A percentile compares a stretch with the other conserved stretches of the same genome.
Conservation (phyloP, 1,284 basidiomycete genomes). For the Marasmius oreades region DNA sequence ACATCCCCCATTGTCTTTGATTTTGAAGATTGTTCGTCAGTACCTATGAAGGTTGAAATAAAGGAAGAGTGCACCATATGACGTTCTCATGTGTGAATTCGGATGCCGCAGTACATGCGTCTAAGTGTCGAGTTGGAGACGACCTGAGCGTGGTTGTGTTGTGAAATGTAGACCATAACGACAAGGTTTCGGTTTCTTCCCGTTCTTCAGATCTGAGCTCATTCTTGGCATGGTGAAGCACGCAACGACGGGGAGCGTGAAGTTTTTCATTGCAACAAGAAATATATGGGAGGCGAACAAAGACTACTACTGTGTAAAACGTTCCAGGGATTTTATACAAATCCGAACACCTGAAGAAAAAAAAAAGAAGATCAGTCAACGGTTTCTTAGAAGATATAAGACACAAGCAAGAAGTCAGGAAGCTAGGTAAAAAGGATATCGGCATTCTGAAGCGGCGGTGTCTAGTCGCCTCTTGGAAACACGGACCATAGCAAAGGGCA, state of each 20-base stretch:
- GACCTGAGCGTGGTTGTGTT: no score
- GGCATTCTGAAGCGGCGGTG: conserved; percentile 84
- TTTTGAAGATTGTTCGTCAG: background rate
- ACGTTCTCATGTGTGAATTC: background rate
- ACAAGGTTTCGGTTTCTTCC: no score
- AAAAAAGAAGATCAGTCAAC: background rate
- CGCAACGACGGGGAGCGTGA: no score
- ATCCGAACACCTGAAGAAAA: background rate
- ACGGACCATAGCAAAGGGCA: conserved; percentile 96
- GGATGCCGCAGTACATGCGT: no score
- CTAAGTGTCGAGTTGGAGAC: no score
- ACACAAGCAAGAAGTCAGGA: conserved; percentile 69
- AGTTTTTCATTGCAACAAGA: no score
- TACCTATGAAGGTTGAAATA: background rate
- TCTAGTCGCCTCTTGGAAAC: conserved; percentile 99
- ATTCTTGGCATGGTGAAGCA: no score
- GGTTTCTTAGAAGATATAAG: conserved; percentile 14
- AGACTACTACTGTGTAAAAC: no score
- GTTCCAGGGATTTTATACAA: no score
- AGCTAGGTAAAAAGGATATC: conserved; percentile 79
- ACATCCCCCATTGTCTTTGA: conserved; percentile 2
- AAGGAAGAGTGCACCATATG: background rate
- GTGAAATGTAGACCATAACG: no score
- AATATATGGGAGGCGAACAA: no score
- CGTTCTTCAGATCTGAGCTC: no score